Evolutionary conservation across 1,139 yeast species (phyloP).

Genomic region (Hyphopichia burtonii): DNA sequence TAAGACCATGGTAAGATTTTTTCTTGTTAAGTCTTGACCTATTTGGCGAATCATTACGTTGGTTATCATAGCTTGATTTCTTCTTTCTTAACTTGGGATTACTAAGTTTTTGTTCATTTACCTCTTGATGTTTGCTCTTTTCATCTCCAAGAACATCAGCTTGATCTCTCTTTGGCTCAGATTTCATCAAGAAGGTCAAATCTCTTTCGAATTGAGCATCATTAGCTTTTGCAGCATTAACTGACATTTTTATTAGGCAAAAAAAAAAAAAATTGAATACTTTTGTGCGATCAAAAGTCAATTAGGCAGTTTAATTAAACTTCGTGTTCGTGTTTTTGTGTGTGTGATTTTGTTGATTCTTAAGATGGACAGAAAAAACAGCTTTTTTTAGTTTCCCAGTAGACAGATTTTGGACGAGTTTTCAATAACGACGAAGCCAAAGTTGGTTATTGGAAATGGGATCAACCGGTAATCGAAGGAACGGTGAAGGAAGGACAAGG

Average conservation of each 20-base stretch:
- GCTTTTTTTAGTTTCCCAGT: background rate
- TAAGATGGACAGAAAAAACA: background rate
- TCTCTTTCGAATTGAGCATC: background rate
- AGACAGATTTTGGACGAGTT: too few species aligned
- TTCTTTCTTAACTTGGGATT: conserved; percentile 3
- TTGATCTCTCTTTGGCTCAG: background rate
- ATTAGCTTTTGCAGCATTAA: background rate
- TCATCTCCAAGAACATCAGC: too few species aligned
- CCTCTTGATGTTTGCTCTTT: too few species aligned
- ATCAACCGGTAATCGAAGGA: too few species aligned
- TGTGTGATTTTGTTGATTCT: background rate
- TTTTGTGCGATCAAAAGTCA: too few species aligned
- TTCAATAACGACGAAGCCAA: too few species aligned
- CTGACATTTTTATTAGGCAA: background rate
- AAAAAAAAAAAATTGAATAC: too few species aligned
- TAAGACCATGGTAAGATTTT: background rate
- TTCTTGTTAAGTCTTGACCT: background rate
- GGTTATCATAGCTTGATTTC: background rate
- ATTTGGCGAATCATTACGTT: background rate
- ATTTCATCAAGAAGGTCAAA: background rate
- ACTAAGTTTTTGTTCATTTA: conserved; percentile 5
- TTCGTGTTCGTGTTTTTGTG: background rate
- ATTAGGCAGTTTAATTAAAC: too few species aligned
- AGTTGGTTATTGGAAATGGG: too few species aligned
- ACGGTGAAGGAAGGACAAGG: too few species aligned